Conservation (phyloP, 2,329 filamentous ascomycete genomes). For the Botrytis fabae region DNA sequence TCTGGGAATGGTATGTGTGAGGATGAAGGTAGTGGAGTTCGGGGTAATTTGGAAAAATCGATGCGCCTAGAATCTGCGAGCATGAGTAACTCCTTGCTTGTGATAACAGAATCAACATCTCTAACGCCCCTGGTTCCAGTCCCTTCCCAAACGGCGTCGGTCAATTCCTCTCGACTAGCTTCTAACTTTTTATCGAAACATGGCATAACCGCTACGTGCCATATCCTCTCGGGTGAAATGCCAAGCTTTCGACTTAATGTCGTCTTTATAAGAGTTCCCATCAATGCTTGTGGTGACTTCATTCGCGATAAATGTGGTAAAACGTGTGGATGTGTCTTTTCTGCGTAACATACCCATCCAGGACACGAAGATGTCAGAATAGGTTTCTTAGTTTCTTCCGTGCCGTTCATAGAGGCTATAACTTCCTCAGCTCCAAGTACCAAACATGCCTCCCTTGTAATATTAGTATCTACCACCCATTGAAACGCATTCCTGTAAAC, state of each 20-base stretch:
- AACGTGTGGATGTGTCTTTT: conserved; percentile 95
- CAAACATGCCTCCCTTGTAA: conserved; percentile 78
- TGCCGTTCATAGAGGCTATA: conserved; percentile 43
- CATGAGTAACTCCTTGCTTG: conserved; percentile 89
- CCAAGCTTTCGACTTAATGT: conserved; percentile 71
- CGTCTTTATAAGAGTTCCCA: conserved; percentile 88
- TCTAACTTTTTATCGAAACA: conserved; percentile 99
- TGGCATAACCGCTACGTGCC: conserved; percentile 95
- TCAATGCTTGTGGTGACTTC: conserved; percentile 91
- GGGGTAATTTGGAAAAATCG: conserved; percentile 71
- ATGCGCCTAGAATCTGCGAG: conserved; percentile 79
- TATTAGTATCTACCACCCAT: conserved; percentile 90
- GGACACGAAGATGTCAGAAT: conserved; percentile 89
- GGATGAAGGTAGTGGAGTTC: conserved; percentile 50
- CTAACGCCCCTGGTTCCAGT: conserved; percentile 60
- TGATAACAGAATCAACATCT: conserved; percentile 98
- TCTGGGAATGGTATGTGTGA: conserved; percentile 69
- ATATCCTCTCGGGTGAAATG: conserved; percentile 77
- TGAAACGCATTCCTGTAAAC: conserved; percentile 74
- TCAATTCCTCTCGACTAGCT: conserved; percentile 89
- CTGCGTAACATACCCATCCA: conserved; percentile 98
- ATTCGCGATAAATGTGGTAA: conserved; percentile 86
- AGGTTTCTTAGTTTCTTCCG: conserved; percentile 48
- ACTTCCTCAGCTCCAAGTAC: conserved; percentile 76
- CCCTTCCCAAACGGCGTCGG: conserved; percentile 70